Conservation (phyloP, 495 filamentous ascomycete genomes). For the Neurospora sp. region DNA sequence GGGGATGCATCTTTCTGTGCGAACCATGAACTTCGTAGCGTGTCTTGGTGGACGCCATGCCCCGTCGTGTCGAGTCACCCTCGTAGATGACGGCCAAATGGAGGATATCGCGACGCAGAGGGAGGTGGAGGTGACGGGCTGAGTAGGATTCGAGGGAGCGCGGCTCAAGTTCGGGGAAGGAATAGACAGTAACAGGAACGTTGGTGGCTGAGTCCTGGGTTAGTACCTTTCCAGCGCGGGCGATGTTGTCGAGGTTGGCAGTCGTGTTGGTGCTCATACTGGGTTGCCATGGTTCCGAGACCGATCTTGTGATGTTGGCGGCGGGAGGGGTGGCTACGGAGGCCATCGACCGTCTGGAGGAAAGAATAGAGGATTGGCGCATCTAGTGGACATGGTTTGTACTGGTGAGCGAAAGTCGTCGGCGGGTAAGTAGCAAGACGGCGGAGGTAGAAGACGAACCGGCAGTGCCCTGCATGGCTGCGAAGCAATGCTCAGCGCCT, state of each 20-base stretch:
- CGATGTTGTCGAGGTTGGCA: constrained; percentile 8
- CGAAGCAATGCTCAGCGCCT: constrained; percentile 31
- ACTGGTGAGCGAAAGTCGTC: background rate
- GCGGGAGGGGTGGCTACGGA: constrained; percentile 47
- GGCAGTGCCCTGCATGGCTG: constrained; percentile 26
- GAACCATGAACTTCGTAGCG: constrained; percentile 77
- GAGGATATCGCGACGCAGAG: constrained; percentile 82
- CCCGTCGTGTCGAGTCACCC: constrained; percentile 78
- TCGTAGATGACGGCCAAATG: constrained; percentile 91
- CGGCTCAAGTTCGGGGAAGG: constrained; percentile 85
- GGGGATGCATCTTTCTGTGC: constrained; percentile 61
- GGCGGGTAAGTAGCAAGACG: background rate
- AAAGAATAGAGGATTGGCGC: background rate
- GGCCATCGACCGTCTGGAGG: constrained; percentile 58
- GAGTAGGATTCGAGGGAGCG: constrained; percentile 68
- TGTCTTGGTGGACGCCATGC: constrained; percentile 78
- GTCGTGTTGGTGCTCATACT: constrained; percentile 9
- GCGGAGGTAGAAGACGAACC: constrained; percentile 7
- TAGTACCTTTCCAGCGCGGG: constrained; percentile 4
- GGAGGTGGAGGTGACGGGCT: constrained; percentile 69
- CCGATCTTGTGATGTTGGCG: constrained; percentile 35
- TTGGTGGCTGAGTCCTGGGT: constrained; percentile 34
- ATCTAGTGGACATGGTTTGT: constrained; percentile 1
- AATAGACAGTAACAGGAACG: constrained; percentile 75
- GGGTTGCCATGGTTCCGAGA: constrained; percentile 14